A percentile compares a stretch with the other conserved stretches of the same genome.
Conservation (phyloP, 148 eudicot species). For the Rhododendron ovatum region DNA sequence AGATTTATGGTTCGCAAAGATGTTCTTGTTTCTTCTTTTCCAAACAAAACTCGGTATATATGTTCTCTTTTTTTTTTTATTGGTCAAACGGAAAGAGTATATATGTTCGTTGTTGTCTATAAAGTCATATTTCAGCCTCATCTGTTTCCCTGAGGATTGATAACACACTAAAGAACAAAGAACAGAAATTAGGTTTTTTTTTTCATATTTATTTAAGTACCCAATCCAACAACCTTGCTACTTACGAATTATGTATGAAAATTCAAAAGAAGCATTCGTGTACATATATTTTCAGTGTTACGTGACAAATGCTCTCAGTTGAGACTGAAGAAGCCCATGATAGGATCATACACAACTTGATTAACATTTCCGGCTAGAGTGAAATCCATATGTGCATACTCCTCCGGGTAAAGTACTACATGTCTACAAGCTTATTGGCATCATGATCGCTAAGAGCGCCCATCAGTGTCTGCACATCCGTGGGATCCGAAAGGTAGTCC, state of each 20-base stretch:
- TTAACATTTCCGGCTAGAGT: conserved; percentile 25
- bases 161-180: neutral
- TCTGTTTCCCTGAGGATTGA: no score
- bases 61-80: no score
- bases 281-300: conserved; percentile 4
- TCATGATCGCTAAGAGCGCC: conserved; percentile 25
- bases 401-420: conserved; percentile 8
- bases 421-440: conserved; percentile 24
- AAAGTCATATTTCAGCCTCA: no score
- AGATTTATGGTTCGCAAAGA: neutral
- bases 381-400: conserved; percentile 40
- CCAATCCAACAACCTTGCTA: neutral
- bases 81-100: no score
- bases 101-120: no score
- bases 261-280: neutral
- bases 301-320: conserved; percentile 2
- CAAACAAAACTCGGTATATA: no score
- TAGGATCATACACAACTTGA: conserved; percentile 33
- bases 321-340: conserved; percentile 30
- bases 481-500: conserved; percentile 30
- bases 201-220: neutral
- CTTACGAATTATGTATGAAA: neutral
- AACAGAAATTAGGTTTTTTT: neutral
- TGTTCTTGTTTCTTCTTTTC: no score
- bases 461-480: conserved; percentile 31